These are phyloP conservation scores for Akanthomyces uredinophilus DNA, from an alignment of 2,329 filamentous ascomycete species.

Conservation along the genomic window DNA sequence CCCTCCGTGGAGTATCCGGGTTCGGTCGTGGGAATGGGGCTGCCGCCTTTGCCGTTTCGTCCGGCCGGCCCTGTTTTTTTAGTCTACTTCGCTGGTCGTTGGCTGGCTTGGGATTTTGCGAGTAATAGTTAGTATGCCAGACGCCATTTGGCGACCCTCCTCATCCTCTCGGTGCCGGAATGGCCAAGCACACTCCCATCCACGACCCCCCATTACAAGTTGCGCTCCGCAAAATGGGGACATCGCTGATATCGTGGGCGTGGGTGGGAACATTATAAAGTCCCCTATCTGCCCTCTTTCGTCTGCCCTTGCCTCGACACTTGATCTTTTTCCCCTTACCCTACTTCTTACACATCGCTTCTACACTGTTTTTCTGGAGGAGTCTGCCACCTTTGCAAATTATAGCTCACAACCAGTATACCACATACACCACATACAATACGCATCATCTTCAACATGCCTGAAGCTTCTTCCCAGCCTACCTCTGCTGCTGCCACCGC, in stretches of 20 bases:
- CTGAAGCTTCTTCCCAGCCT: slow-evolving; percentile 14
- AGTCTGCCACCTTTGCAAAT: slow-evolving; percentile 3
- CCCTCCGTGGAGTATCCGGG: slow-evolving; percentile 11
- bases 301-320: neutral
- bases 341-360: neutral
- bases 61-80: neutral
- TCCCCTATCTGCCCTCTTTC: neutral
- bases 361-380: neutral
- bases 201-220: neutral
- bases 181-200: neutral
- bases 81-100: neutral
- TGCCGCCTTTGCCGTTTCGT: slow-evolving; percentile 14
- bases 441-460: slow-evolving; percentile 15
- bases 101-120: neutral
- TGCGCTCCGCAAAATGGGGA: slow-evolving; percentile 5
- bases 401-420: neutral
- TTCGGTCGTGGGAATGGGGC: neutral
- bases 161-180: neutral
- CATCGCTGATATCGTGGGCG: slow-evolving; percentile 1
- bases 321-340: neutral
- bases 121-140: slow-evolving; percentile 14
- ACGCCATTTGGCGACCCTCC: slow-evolving; percentile 10
- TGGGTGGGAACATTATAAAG: slow-evolving; percentile 8
- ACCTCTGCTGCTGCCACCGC: slow-evolving; percentile 13
- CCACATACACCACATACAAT: neutral